These are phyloP conservation scores for Akanthomyces uredinophilus DNA, from an alignment of 2,329 filamentous ascomycete genomes.

Conservation along the genomic window DNA sequence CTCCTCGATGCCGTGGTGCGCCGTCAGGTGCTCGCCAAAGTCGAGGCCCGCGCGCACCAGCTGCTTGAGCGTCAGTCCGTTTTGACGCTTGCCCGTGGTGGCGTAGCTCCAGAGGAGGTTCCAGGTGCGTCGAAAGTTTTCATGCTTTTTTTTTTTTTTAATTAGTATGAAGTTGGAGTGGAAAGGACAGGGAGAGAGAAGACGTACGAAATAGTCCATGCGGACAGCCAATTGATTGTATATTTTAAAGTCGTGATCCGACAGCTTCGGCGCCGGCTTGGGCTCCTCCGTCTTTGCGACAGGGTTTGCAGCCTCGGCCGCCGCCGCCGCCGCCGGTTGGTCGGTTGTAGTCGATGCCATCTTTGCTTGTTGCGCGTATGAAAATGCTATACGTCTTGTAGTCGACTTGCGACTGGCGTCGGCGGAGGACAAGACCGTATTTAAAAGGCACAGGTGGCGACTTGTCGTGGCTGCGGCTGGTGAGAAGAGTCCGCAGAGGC, in stretches of 20 bases:
- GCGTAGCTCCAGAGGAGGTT: conserved; percentile 64
- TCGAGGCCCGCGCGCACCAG: conserved; percentile 65
- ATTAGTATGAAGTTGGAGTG: no score
- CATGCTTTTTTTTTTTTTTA: conserved; percentile 54
- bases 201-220: conserved; percentile 66
- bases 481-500: background rate
- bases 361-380: background rate
- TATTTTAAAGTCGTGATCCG: conserved; percentile 58
- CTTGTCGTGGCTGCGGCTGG: background rate
- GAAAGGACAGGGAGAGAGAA: no score
- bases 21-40: conserved; percentile 64
- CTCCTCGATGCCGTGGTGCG: conserved; percentile 83
- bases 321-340: background rate
- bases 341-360: background rate
- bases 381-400: no score
- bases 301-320: background rate
- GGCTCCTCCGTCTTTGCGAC: conserved; percentile 13
- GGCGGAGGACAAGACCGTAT: background rate
- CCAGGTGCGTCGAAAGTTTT: conserved; percentile 72
- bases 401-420: background rate
- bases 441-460: background rate
- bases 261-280: conserved; percentile 53
- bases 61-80: conserved; percentile 59
- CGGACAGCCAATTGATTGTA: conserved; percentile 71
- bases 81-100: conserved; percentile 51